Percentiles rank a stretch among this genome's conserved stretches.
phyloP scores from a whole-genome alignment of 2,329 filamentous ascomycete genomes.

The Aspergillus amoenus region DNA sequence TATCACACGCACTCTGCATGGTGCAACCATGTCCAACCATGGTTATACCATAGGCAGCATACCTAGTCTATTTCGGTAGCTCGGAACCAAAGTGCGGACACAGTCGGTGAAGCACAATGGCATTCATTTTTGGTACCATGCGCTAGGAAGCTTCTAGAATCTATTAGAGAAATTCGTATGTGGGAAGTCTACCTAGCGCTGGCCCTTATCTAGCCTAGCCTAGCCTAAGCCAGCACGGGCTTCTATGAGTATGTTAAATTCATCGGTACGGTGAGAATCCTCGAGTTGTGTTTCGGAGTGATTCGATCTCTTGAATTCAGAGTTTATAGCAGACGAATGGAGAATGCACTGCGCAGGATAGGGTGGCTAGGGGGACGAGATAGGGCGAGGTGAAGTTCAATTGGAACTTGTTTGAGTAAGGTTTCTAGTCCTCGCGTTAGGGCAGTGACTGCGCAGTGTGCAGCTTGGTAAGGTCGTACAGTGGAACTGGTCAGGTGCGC shows the following conservation, averaged over 20 bases:
- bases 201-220: neutral
- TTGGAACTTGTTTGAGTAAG: neutral
- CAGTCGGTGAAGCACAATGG: neutral
- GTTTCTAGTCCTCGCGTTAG: neutral
- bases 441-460: neutral
- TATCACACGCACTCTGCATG: neutral
- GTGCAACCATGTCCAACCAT: neutral
- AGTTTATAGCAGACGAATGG: neutral
- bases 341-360: neutral
- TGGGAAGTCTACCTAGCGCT: neutral
- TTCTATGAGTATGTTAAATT: neutral
- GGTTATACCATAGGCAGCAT: too few species aligned
- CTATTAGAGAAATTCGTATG: neutral
- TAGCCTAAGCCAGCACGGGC: neutral
- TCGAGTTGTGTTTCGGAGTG: neutral
- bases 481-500: slow-evolving; percentile 2
- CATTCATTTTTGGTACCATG: neutral
- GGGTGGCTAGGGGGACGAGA: neutral
- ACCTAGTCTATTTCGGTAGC: neutral
- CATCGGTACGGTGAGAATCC: neutral
- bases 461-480: neutral
- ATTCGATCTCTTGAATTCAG: neutral
- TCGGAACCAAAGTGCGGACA: neutral
- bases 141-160: neutral
- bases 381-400: neutral